Evolutionary conservation across 1,139 yeast species (phyloP).

Genomic region (Yamadazyma siamensis): DNA sequence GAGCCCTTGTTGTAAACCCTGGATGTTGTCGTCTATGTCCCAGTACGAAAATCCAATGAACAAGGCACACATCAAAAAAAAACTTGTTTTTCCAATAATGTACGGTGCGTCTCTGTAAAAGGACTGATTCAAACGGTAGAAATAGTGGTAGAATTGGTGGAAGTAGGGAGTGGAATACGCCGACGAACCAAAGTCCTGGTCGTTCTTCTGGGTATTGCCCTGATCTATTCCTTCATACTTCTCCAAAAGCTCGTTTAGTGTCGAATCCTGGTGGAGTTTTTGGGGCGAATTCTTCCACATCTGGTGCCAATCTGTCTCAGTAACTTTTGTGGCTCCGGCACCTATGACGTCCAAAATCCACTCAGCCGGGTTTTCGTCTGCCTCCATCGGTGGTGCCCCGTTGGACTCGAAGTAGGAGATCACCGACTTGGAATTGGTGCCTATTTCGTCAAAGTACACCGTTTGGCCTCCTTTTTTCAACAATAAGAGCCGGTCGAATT

Average conservation of each 20-base stretch:
- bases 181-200: slow-evolving; percentile 15
- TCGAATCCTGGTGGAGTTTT: slow-evolving; percentile 16
- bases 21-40: slow-evolving; percentile 57
- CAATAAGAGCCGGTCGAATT: slow-evolving; percentile 73
- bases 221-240: slow-evolving; percentile 23
- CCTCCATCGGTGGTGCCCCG: slow-evolving; percentile 62
- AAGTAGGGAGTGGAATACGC: slow-evolving; percentile 23
- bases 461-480: slow-evolving; percentile 70
- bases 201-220: too few relatives aligned
- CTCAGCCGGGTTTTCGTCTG: slow-evolving; percentile 49
- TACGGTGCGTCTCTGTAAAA: slow-evolving; percentile 43
- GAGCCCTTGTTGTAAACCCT: slow-evolving; percentile 58
- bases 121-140: slow-evolving; percentile 25
- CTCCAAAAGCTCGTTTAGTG: slow-evolving; percentile 18
- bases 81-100: slow-evolving; percentile 28
- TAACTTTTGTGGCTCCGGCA: slow-evolving; percentile 31
- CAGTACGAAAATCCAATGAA: slow-evolving; percentile 49
- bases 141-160: slow-evolving; percentile 21
- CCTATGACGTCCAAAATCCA: slow-evolving; percentile 54
- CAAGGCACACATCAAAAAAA: slow-evolving; percentile 27
- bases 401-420: slow-evolving; percentile 66
- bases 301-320: slow-evolving; percentile 27
- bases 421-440: slow-evolving; percentile 57
- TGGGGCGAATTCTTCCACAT: slow-evolving; percentile 30
- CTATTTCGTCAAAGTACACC: slow-evolving; percentile 78